These are phyloP conservation scores for Physcomitrium patens DNA, from an alignment of 225 moss, liverwort and hornwort genomes.

Conservation along the genomic window DNA sequence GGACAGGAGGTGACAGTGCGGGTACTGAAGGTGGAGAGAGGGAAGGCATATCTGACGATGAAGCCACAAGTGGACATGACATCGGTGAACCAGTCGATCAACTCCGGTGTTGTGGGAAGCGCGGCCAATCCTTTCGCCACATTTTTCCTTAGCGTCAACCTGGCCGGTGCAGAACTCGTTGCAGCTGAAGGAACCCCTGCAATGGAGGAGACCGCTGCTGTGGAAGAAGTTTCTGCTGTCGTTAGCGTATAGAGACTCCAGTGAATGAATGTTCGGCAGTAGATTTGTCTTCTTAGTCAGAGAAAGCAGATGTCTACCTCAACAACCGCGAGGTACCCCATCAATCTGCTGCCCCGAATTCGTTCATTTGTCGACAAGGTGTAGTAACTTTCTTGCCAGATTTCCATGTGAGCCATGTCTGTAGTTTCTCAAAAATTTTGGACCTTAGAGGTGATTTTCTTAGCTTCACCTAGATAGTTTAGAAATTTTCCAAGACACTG, in stretches of 20 bases:
- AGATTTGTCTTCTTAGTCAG: too few relatives aligned
- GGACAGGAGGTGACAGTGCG: conserved; percentile 88
- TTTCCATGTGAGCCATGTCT: too few relatives aligned
- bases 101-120: conserved; percentile 54
- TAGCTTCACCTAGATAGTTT: too few relatives aligned
- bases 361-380: too few relatives aligned
- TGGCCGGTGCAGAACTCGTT: conserved; percentile 19
- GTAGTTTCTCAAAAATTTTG: too few relatives aligned
- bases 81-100: conserved; percentile 77
- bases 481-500: too few relatives aligned
- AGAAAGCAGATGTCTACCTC: too few relatives aligned
- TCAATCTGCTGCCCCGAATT: too few relatives aligned
- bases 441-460: too few relatives aligned
- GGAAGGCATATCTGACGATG: conserved; percentile 81
- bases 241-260: not conserved
- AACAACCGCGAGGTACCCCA: too few relatives aligned
- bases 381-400: too few relatives aligned
- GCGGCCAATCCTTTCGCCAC: conserved; percentile 91
- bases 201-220: not conserved
- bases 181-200: not conserved
- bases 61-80: conserved; percentile 83
- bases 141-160: conserved; percentile 56
- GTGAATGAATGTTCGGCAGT: too few relatives aligned
- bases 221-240: not conserved
- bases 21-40: conserved; percentile 83